Evolutionary conservation across 129 eudicot species (phyloP).

Genomic region (Erigeron canadensis): DNA sequence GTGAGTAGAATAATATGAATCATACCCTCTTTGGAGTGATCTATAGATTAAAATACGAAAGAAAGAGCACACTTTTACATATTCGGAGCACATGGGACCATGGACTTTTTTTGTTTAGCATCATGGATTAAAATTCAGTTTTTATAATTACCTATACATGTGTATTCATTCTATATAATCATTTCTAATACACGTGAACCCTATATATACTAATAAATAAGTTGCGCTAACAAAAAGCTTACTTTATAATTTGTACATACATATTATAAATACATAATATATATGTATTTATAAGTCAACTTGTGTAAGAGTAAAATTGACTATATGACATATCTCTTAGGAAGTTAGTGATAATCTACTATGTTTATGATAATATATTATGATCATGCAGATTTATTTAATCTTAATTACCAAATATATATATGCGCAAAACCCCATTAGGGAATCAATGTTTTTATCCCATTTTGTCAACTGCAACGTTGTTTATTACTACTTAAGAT

Average conservation of each 20-base stretch:
- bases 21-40: no score
- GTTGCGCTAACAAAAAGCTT: not conserved
- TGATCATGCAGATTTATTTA: conserved; percentile 4
- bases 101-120: not conserved
- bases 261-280: no score
- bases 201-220: not conserved
- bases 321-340: conserved; percentile 8
- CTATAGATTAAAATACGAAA: no score
- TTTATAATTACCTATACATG: not conserved
- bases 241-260: not conserved
- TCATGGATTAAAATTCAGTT: no score
- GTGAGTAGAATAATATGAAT: no score
- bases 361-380: not conserved
- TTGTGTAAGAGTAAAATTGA: conserved; percentile 25
- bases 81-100: no score
- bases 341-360: not conserved
- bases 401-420: not conserved
- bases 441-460: conserved; percentile 26
- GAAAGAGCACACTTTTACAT: no score
- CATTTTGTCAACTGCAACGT: conserved; percentile 20
- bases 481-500: conserved; percentile 15
- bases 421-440: conserved; percentile 20
- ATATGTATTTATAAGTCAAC: conserved; percentile 21
- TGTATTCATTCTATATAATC: no score
- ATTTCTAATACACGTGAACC: no score